Evolutionary conservation across 176 grass and related monocot genomes (phyloP).

Genomic region (Lolium multiflorum): DNA sequence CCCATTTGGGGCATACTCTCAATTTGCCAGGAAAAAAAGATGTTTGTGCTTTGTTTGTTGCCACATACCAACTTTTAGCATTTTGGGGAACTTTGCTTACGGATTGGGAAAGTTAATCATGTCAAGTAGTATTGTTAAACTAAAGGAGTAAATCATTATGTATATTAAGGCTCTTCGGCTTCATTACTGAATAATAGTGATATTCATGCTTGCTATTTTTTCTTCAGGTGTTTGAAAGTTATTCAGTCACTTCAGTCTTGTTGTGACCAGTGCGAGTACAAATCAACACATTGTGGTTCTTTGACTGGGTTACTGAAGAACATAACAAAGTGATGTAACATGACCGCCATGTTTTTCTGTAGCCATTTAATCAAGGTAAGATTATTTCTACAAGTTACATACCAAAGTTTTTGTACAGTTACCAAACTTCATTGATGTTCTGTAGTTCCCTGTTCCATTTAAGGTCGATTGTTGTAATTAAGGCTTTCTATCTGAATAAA

Average conservation of each 20-base stretch:
- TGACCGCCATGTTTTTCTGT: background rate
- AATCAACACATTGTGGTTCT: conserved; percentile 67
- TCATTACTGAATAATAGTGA: background rate
- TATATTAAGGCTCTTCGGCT: background rate
- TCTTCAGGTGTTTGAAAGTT: conserved; percentile 57
- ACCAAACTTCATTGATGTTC: background rate
- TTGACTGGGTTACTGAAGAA: conserved; percentile 53
- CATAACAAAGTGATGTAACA: conserved; percentile 52
- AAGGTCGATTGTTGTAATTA: background rate
- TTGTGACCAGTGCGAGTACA: conserved; percentile 67
- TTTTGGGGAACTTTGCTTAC: background rate
- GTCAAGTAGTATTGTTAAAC: background rate
- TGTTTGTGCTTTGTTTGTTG: background rate
- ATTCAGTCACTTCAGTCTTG: conserved; percentile 59
- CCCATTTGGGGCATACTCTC: background rate
- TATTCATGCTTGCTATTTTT: conserved; percentile 29
- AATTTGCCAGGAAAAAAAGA: background rate
- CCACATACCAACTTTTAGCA: background rate
- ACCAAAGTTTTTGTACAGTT: background rate
- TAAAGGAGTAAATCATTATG: background rate
- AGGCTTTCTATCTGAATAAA: conserved; percentile 20
- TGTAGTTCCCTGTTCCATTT: conserved; percentile 10
- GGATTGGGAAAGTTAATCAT: background rate
- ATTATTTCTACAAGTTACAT: background rate
- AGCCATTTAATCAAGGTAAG: conserved; percentile 45